A percentile compares a stretch with the other conserved stretches of the same genome.
Conservation (phyloP, 2,329 filamentous ascomycete species). For the Thielaviopsis ethacetica region DNA sequence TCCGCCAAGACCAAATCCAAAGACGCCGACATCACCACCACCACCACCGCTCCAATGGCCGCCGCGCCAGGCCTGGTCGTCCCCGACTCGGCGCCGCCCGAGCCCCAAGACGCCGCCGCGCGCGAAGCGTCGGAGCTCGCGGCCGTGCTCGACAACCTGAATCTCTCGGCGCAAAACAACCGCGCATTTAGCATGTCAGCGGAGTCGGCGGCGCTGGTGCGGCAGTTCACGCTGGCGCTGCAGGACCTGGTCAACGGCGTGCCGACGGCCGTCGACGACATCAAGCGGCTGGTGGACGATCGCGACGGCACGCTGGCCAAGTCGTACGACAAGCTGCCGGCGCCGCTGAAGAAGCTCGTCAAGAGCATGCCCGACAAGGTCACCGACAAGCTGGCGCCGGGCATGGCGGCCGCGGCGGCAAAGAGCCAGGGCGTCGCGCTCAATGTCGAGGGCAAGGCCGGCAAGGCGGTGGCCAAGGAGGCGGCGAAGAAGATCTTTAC, state of each 20-base stretch:
- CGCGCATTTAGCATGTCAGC: slow-evolving; percentile 69
- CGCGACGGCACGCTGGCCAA: slow-evolving; percentile 42
- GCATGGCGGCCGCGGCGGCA: slow-evolving; percentile 63
- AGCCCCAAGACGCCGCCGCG: slow-evolving; percentile 25
- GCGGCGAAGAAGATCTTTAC: slow-evolving; percentile 51
- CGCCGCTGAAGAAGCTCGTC: slow-evolving; percentile 71
- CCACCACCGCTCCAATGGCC: no score
- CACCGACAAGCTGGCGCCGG: slow-evolving; percentile 58
- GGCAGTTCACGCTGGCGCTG: slow-evolving; percentile 75
- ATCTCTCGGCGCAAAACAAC: slow-evolving; percentile 71
- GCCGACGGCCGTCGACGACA: slow-evolving; percentile 81
- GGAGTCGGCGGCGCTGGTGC: slow-evolving; percentile 67
- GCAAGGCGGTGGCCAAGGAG: slow-evolving; percentile 38
- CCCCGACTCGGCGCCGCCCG: slow-evolving; percentile 20
- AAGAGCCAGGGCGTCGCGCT: slow-evolving; percentile 52
- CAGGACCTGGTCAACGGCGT: slow-evolving; percentile 86
- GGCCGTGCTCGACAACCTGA: slow-evolving; percentile 66
- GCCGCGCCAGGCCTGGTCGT: neutral
- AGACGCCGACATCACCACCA: no score
- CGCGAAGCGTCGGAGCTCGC: slow-evolving; percentile 55
- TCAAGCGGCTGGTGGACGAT: slow-evolving; percentile 47
- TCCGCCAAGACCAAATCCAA: slow-evolving; percentile 24
- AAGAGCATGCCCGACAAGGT: slow-evolving; percentile 71
- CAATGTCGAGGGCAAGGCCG: slow-evolving; percentile 25
- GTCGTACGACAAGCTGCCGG: slow-evolving; percentile 52